Evolutionary conservation across 768 basidiomycete genomes (phyloP).

Genomic region (Exidia glandulosa): DNA sequence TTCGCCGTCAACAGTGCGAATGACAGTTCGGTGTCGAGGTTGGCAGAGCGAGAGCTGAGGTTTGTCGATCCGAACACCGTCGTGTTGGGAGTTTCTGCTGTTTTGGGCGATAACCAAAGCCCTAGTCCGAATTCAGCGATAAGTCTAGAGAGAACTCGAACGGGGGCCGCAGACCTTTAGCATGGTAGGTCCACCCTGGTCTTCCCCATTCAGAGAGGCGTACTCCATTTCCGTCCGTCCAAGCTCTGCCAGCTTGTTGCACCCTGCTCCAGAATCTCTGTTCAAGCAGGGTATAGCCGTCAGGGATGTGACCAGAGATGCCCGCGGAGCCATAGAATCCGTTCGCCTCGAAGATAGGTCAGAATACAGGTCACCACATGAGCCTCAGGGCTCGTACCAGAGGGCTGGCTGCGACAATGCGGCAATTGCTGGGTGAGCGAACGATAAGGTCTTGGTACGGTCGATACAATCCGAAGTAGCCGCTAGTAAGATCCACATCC

Average conservation of each 20-base stretch:
- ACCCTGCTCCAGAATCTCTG: constrained; percentile 50
- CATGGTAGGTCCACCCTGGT: constrained; percentile 94
- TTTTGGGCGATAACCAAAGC: constrained; percentile 67
- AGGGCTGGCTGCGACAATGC: constrained; percentile 79
- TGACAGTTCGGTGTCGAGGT: constrained; percentile 86
- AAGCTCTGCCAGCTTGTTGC: constrained; percentile 5
- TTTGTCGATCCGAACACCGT: constrained; percentile 94
- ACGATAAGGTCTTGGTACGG: constrained; percentile 64
- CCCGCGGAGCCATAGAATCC: constrained; percentile 89
- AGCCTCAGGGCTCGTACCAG: constrained; percentile 39
- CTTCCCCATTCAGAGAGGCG: constrained; percentile 80
- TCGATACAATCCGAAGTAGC: constrained; percentile 83
- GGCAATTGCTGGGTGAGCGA: constrained; percentile 42
- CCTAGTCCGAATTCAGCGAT: constrained; percentile 34
- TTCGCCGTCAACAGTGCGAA: constrained; percentile 57
- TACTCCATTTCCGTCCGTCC: constrained; percentile 33
- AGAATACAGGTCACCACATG: not conserved
- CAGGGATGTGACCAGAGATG: constrained; percentile 86
- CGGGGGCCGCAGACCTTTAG: constrained; percentile 64
- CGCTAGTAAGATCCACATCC: constrained; percentile 77
- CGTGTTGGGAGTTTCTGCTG: constrained; percentile 41
- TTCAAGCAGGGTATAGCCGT: constrained; percentile 85
- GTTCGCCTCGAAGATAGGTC: constrained; percentile 55
- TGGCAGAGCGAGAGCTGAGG: constrained; percentile 80
- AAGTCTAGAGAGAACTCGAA: not conserved